Percentiles rank a stretch among this genome's conserved stretches.
Evolutionary conservation across 176 grass and related monocot species (phyloP).

Genomic region (Calamus simplicifolius): DNA sequence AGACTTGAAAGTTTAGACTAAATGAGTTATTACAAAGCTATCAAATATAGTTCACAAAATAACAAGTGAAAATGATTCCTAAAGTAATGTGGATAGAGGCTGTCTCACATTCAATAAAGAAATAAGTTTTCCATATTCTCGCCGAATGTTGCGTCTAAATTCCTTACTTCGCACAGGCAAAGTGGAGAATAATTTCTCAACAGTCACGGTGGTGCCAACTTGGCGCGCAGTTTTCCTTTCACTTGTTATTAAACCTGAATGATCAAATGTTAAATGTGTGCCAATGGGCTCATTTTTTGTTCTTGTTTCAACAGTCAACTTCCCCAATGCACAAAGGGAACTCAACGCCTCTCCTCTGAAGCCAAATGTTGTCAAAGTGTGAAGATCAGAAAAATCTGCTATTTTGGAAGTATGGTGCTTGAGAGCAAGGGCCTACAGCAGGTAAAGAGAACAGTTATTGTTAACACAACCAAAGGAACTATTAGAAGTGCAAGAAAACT

Average conservation of each 20-base stretch:
- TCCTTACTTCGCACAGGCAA: conserved; percentile 85
- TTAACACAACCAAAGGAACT: background rate
- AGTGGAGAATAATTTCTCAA: conserved; percentile 81
- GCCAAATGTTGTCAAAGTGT: conserved; percentile 63
- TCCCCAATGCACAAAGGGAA: conserved; percentile 70
- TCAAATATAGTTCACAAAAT: too few relatives aligned
- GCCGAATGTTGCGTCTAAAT: conserved; percentile 75
- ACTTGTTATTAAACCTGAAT: conserved; percentile 50
- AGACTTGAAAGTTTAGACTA: too few relatives aligned
- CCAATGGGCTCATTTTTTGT: conserved; percentile 56
- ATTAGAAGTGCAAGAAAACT: background rate
- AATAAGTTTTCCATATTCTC: conserved; percentile 83
- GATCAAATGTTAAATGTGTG: conserved; percentile 74
- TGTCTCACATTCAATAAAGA: conserved; percentile 77
- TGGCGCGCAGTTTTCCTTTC: conserved; percentile 76
- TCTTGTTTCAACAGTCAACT: conserved; percentile 68
- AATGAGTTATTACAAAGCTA: too few relatives aligned
- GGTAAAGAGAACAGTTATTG: background rate
- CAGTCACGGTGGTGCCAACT: conserved; percentile 72
- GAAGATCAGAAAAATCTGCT: conserved; percentile 65
- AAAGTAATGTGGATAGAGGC: background rate
- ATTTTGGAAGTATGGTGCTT: conserved; percentile 97
- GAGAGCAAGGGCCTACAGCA: conserved; percentile 53
- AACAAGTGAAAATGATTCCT: too few relatives aligned
- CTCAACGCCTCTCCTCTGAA: conserved; percentile 87